A percentile compares a stretch with the other conserved stretches of the same genome.
phyloP scores from a whole-genome alignment of 768 basidiomycete genomes.

The Russula dissimulans region DNA sequence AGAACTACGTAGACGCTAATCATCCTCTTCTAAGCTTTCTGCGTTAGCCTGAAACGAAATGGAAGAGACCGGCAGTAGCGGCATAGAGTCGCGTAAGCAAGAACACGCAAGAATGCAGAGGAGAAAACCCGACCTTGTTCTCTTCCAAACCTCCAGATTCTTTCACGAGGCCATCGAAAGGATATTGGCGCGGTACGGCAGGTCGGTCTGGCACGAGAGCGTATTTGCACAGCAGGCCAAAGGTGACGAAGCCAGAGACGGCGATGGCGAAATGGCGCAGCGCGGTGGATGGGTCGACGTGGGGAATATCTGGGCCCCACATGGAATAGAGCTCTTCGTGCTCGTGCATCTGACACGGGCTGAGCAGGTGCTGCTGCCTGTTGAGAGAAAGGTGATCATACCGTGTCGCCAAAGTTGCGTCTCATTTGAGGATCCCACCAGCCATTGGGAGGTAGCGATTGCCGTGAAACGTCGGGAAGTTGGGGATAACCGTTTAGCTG shows the following conservation, averaged over 20 bases:
- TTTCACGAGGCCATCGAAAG: constrained; percentile 60
- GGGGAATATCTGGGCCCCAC: constrained; percentile 79
- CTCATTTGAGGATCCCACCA: constrained; percentile 74
- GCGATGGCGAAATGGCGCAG: constrained; percentile 58
- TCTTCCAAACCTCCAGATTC: constrained; percentile 74
- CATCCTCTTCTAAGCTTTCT: constrained; percentile 28
- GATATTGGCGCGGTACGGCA: constrained; percentile 64
- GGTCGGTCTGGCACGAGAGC: constrained; percentile 51
- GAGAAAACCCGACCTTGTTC: constrained; percentile 51
- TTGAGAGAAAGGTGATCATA: constrained; percentile 27
- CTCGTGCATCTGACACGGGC: constrained; percentile 56
- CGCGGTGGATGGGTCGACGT: constrained; percentile 49
- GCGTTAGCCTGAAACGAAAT: constrained; percentile 29
- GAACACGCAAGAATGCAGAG: neutral
- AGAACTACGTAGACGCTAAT: neutral
- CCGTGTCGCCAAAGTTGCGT: constrained; percentile 74
- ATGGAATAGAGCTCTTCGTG: constrained; percentile 73
- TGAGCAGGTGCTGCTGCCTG: neutral
- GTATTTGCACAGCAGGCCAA: constrained; percentile 51
- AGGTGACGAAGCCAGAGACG: constrained; percentile 48
- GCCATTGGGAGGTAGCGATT: constrained; percentile 51
- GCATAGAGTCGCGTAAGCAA: neutral
- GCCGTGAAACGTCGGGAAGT: constrained; percentile 57
- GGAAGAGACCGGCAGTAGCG: neutral
- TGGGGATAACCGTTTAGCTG: constrained; percentile 68